phyloP scores from a whole-genome alignment of 1,284 basidiomycete species.

The Ustilago trichophora region DNA sequence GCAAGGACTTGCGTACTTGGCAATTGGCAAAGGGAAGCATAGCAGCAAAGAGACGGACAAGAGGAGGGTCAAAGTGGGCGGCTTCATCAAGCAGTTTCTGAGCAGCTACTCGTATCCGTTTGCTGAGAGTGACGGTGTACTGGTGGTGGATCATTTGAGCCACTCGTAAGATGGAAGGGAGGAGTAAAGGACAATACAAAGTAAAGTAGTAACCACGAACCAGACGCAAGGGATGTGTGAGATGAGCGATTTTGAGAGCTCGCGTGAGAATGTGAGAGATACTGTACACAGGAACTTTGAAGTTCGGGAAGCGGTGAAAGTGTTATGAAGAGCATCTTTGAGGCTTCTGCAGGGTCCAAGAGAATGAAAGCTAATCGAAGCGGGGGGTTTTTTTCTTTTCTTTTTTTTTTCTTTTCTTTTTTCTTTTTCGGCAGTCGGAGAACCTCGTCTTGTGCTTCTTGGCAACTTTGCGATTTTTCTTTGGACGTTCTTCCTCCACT shows the following conservation, averaged over 20 bases:
- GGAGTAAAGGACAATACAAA: constrained; percentile 13
- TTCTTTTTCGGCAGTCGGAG: not conserved
- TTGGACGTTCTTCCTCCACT: constrained; percentile 2
- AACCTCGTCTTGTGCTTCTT: not conserved
- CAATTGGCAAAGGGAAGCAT: constrained; percentile 95
- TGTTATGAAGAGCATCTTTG: no score
- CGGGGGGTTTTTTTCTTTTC: no score
- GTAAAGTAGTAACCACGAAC: not conserved
- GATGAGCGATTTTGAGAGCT: no score
- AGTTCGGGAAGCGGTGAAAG: not conserved
- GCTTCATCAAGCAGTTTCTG: constrained; percentile 86
- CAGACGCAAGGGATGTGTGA: no score
- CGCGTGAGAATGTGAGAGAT: no score
- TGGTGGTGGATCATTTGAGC: constrained; percentile 79
- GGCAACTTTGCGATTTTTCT: constrained; percentile 1
- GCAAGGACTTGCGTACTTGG: constrained; percentile 76
- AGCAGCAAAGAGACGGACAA: constrained; percentile 82
- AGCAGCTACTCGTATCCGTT: constrained; percentile 87
- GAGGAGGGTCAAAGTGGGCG: constrained; percentile 82
- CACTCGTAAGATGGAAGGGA: constrained; percentile 9
- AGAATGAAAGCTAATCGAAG: no score
- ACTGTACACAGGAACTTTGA: no score
- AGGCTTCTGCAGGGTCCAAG: constrained; percentile 6
- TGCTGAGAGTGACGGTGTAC: constrained; percentile 87
- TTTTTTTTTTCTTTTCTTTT: no score